Conservation (phyloP, 1,284 basidiomycete species). For the Rhodotorula sp. region DNA sequence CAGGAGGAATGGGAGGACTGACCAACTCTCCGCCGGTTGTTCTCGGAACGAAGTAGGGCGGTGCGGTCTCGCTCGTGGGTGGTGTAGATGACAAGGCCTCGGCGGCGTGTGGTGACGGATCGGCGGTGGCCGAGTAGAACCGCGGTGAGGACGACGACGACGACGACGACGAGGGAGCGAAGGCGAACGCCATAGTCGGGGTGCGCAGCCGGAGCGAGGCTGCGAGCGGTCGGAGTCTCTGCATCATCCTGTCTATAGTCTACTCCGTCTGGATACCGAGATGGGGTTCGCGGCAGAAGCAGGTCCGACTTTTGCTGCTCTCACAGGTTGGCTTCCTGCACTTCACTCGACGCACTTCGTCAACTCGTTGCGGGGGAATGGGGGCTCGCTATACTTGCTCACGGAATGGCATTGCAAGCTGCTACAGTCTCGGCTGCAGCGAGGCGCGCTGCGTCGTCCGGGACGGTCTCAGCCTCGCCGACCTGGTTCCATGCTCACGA, state of each 20-base stretch:
- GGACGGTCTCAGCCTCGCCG: too few relatives aligned
- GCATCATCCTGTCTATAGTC: background rate
- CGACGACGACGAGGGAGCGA: background rate
- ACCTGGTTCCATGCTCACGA: too few relatives aligned
- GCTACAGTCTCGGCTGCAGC: too few relatives aligned
- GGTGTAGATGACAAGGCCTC: background rate
- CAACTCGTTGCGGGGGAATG: too few relatives aligned
- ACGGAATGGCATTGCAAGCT: too few relatives aligned
- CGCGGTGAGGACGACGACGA: background rate
- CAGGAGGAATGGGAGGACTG: background rate
- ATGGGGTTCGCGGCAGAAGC: background rate
- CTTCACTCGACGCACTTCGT: background rate
- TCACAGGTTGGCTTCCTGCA: background rate
- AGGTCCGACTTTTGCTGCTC: background rate
- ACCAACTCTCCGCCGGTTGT: background rate
- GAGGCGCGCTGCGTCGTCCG: too few relatives aligned
- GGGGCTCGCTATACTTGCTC: too few relatives aligned
- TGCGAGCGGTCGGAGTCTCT: background rate
- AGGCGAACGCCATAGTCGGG: background rate
- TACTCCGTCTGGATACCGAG: too few relatives aligned
- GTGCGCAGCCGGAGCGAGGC: background rate
- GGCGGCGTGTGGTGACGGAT: background rate
- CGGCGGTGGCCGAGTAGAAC: background rate
- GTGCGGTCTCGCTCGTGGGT: background rate
- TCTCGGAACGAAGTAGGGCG: background rate